Conservation (phyloP, 2,329 filamentous ascomycete species). For the Pseudopithomyces maydicus region DNA sequence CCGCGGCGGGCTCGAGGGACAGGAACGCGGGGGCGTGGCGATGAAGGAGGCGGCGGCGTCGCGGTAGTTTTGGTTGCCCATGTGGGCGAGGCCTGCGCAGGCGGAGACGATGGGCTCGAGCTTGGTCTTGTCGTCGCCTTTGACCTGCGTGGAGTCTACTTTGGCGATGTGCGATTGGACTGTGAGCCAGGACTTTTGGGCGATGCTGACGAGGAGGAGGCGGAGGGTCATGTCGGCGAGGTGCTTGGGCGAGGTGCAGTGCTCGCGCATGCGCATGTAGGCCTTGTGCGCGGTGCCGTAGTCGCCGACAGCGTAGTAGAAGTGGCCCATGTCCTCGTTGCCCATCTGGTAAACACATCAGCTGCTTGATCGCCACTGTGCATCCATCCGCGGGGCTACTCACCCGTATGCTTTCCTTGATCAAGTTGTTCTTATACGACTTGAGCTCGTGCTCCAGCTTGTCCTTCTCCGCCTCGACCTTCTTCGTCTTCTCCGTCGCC, state of each 20-base stretch:
- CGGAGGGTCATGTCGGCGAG: slow-evolving; percentile 82
- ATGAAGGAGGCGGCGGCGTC: slow-evolving; percentile 78
- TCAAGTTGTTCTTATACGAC: slow-evolving; percentile 93
- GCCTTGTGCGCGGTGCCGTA: slow-evolving; percentile 74
- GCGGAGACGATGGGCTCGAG: slow-evolving; percentile 68
- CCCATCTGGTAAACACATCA: slow-evolving; percentile 71
- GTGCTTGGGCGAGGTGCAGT: slow-evolving; percentile 82
- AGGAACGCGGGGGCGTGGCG: slow-evolving; percentile 60
- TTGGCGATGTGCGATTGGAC: slow-evolving; percentile 67
- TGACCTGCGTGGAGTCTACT: slow-evolving; percentile 57
- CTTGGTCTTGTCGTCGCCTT: slow-evolving; percentile 63
- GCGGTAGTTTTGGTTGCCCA: slow-evolving; percentile 61
- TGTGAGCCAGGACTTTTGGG: slow-evolving; percentile 77
- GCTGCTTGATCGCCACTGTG: not conserved
- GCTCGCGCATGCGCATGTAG: slow-evolving; percentile 86
- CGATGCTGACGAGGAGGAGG: slow-evolving; percentile 74
- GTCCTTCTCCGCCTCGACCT: slow-evolving; percentile 71
- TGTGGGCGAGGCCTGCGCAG: slow-evolving; percentile 65
- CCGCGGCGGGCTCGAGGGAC: slow-evolving; percentile 48
- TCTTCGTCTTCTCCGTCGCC: slow-evolving; percentile 70
- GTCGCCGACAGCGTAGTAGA: slow-evolving; percentile 80
- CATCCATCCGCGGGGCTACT: slow-evolving; percentile 11
- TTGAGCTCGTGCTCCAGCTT: slow-evolving; percentile 85
- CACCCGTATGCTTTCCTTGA: slow-evolving; percentile 95
- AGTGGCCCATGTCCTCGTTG: slow-evolving; percentile 86